A percentile compares a stretch with the other conserved stretches of the same genome.
Evolutionary conservation across 73 alveolate species (phyloP).

Genomic region (Stentor coeruleus): DNA sequence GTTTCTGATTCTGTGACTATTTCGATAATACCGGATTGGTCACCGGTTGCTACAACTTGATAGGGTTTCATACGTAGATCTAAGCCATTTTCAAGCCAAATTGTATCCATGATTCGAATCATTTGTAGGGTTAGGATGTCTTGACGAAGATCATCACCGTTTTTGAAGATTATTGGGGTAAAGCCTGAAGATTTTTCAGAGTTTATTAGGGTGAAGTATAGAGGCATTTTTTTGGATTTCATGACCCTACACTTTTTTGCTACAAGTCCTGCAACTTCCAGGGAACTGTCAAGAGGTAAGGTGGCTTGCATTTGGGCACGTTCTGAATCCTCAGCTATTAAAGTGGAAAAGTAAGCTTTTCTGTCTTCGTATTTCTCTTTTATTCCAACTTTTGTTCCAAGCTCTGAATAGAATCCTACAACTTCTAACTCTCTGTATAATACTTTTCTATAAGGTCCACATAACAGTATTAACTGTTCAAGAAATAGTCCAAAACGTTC

Average conservation of each 20-base stretch:
- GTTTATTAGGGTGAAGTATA: constrained; percentile 49
- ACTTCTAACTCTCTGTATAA: neutral
- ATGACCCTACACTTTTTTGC: constrained; percentile 56
- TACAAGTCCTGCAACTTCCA: constrained; percentile 25
- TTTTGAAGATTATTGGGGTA: constrained; percentile 19
- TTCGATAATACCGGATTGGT: constrained; percentile 92
- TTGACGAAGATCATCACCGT: constrained; percentile 97
- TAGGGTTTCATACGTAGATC: constrained; percentile 92
- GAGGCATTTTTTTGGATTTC: constrained; percentile 63
- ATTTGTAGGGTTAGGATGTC: constrained; percentile 89
- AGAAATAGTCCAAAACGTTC: constrained; percentile 70
- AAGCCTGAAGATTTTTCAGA: constrained; percentile 40
- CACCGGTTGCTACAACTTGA: constrained; percentile 92
- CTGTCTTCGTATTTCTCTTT: neutral
- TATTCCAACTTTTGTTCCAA: neutral
- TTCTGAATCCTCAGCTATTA: neutral
- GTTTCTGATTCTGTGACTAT: constrained; percentile 72
- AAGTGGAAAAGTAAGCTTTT: neutral
- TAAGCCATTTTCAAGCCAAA: constrained; percentile 88
- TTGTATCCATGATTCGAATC: constrained; percentile 88
- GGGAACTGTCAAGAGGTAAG: neutral
- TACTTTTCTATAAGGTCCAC: constrained; percentile 50
- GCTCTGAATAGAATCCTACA: neutral
- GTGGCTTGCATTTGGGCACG: neutral
- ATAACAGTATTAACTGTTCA: constrained; percentile 75